phyloP scores from a whole-genome alignment of 352 stramenopile genomes.

The Phytophthora foliorum region DNA sequence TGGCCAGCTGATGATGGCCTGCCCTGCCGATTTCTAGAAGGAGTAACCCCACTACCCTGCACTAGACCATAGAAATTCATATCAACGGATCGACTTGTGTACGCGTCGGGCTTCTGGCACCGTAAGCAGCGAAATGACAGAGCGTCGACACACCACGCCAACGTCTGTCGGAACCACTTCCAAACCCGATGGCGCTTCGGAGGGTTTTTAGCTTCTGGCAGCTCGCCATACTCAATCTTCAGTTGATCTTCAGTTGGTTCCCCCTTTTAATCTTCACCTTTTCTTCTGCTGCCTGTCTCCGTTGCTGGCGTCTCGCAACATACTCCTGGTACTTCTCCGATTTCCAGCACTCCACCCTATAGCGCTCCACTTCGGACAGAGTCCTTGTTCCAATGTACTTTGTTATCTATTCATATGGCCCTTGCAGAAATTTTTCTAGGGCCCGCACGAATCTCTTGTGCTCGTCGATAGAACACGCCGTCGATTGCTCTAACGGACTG shows the following conservation, averaged over 20 bases:
- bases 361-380: background rate
- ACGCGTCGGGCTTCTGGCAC: background rate
- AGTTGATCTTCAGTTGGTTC: background rate
- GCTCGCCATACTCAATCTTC: background rate
- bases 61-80: background rate
- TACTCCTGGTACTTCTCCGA: background rate
- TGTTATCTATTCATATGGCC: background rate
- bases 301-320: too few relatives aligned
- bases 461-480: background rate
- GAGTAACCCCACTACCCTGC: background rate
- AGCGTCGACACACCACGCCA: background rate
- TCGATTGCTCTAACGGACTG: background rate
- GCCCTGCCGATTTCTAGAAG: background rate
- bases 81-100: background rate
- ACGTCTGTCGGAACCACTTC: background rate
- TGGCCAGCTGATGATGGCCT: background rate
- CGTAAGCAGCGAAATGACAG: conserved; percentile 4
- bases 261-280: background rate
- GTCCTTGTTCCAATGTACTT: background rate
- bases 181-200: background rate
- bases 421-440: background rate
- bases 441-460: background rate
- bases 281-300: background rate
- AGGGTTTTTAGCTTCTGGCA: background rate
- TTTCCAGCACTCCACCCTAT: background rate